Base-by-base conservation (phyloP, 2,329 filamentous ascomycete species). In the Colletotrichum siamense region DNA sequence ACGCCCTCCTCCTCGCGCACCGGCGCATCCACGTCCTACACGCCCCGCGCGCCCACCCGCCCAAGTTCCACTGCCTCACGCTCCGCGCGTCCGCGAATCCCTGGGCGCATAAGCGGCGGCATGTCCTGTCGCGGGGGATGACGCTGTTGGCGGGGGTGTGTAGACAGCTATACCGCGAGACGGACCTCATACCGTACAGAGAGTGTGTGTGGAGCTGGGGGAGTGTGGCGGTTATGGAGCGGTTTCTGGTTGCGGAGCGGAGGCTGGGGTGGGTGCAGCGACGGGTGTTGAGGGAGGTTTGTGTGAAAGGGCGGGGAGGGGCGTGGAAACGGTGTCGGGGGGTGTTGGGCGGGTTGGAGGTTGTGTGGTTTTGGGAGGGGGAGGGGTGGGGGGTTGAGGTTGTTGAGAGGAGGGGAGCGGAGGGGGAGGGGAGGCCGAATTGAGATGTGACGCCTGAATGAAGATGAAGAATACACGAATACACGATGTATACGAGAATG, bases 141-240 rank as follows among this genome's bases (percentile, higher is more conserved):
- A 83, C 82, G 9, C 79, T 85, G 22, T 80, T 85, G 4, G 82
- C 82, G 4, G 75, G 78, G 6, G 82, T 84, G 24, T 86, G 83
- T 76, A 81, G 84, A 36, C 84, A 85, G 79, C 81, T 86, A 16
- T 84, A 85, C 80, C 79, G 81, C 70, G 84, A 85, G 77, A 85
- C 84, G 18, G 80, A 79, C 4, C 70, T 82, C 34, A 77, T 86
- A 36, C 84, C 84, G 9, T 85, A 82, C 68, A 71, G 78, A 52
- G 80, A 85, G 55, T 84, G 84, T 57, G 78, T 79, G 36, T 85
- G 84, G 84, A 83, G 81, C 1, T 85, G 85, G 68, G 80, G 82
- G 71, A 81, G 74, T 22, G 34, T 75, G 4, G 76, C 77, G 16
- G 71, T 83, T 28, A 84, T 85, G 83, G 84, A 85, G 62, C 79